Evolutionary conservation across 2,329 filamentous ascomycete genomes (phyloP).

Genomic region (Colletotrichum siamense): DNA sequence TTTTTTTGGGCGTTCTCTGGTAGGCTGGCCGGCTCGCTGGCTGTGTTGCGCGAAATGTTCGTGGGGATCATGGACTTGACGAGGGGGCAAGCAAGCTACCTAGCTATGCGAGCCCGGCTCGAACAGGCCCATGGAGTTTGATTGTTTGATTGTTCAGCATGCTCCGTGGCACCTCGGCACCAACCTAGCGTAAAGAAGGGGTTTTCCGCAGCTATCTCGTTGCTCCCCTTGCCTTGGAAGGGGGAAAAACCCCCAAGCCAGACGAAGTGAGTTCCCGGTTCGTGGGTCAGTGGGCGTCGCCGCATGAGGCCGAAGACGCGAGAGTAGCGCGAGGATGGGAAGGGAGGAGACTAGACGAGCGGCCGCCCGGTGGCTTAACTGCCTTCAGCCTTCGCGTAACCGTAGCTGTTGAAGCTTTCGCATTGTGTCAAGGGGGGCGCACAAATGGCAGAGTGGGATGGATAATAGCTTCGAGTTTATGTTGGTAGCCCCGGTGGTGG

Average conservation of each 20-base stretch:
- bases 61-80: background rate
- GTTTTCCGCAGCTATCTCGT: background rate
- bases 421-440: background rate
- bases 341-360: background rate
- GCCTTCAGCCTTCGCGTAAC: conserved; percentile 5
- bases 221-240: background rate
- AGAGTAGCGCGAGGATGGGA: background rate
- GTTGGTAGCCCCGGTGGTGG: background rate
- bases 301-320: conserved; percentile 16
- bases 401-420: background rate
- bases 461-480: background rate
- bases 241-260: background rate
- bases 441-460: background rate
- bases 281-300: conserved; percentile 10
- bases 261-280: background rate
- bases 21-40: background rate
- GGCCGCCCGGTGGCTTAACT: conserved; percentile 17
- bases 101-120: background rate
- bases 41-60: background rate
- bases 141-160: conserved; percentile 1
- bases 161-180: background rate
- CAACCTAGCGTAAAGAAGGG: background rate
- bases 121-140: background rate
- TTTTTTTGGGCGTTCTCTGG: background rate
- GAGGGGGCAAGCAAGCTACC: background rate